Conservation (phyloP, 139 green algal species). For the Coccomyxa sp. region DNA sequence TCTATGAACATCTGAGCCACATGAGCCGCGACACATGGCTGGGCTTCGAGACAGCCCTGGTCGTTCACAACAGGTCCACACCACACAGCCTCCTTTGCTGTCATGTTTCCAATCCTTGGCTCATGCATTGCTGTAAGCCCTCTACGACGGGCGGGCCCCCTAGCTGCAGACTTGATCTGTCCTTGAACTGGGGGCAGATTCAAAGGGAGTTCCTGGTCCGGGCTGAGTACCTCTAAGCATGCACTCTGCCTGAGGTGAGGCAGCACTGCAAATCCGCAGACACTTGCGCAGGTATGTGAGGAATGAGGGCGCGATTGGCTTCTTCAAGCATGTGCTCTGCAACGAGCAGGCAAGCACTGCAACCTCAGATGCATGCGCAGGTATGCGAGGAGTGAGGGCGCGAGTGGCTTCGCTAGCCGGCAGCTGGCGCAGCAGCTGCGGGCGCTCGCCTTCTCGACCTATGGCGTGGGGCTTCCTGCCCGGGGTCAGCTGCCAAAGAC, state of each 20-base stretch:
- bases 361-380: slow-evolving; percentile 9
- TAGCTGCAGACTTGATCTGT: too few species aligned
- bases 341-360: not conserved
- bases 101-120: too few species aligned
- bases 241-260: too few species aligned
- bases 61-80: slow-evolving; percentile 50
- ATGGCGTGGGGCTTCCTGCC: not conserved
- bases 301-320: not conserved
- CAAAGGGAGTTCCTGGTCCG: too few species aligned
- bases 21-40: slow-evolving; percentile 54
- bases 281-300: not conserved
- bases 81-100: not conserved
- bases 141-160: too few species aligned
- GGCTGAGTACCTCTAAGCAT: too few species aligned
- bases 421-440: slow-evolving; percentile 28
- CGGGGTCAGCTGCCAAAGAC: slow-evolving; percentile 17
- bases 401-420: slow-evolving; percentile 25
- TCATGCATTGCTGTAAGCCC: too few species aligned
- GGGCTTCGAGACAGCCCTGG: slow-evolving; percentile 62
- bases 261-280: not conserved
- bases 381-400: slow-evolving; percentile 19
- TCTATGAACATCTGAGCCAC: slow-evolving; percentile 48
- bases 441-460: slow-evolving; percentile 24
- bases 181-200: too few species aligned
- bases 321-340: not conserved